Evolutionary conservation across 2,329 filamentous ascomycete species (phyloP), one percentile per base, ranked within the genome.

Genomic region (Hortaea sp.): DNA sequence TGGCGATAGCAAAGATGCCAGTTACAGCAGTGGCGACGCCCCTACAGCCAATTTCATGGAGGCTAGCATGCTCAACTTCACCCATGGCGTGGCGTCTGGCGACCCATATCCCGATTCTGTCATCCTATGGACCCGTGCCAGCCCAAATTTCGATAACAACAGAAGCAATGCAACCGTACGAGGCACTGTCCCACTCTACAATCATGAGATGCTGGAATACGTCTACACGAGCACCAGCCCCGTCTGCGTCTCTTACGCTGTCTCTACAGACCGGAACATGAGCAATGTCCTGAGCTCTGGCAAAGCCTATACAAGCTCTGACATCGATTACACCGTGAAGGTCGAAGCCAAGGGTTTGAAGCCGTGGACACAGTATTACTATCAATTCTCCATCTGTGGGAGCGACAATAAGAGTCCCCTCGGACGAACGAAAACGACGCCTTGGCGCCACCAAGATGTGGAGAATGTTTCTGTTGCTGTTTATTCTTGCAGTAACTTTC

Each of bases 11-110:
- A n/a, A 35, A 35, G 32, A 35, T n/a, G 32, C 9, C 32, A 9
- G 7, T 9, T 35, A 35, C 32, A 35, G 32, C 32, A 9, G 9
- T 35, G 32, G 32, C 32, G n/a, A 35, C 9, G 32, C 32, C 9
- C 32, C 67, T 10, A 9, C 20, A 7, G n/a, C 41, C 10, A 4
- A 20, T 6, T 61, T 70, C 32, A 66, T 67, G 50, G 61, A 71
- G n/a, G 63, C 71, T 0, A 61, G 68, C 6, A 57, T 68, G 52
- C 64, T 83, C 45, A 75, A 71, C 54, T 84, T 83, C 63, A 84
- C 78, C 5, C 80, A 84, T 52, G 79, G 53, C 11, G 49, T 57
- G 5, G 57, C 58, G 42, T 53, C 64, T 6, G 67, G 67, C n/a
- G 68, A 72, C 49, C 68, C 69, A 10, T 71, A 69, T 47, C 61